Evolutionary conservation across 495 filamentous ascomycete species (phyloP).

Genomic region (Tuber calosporum): DNA sequence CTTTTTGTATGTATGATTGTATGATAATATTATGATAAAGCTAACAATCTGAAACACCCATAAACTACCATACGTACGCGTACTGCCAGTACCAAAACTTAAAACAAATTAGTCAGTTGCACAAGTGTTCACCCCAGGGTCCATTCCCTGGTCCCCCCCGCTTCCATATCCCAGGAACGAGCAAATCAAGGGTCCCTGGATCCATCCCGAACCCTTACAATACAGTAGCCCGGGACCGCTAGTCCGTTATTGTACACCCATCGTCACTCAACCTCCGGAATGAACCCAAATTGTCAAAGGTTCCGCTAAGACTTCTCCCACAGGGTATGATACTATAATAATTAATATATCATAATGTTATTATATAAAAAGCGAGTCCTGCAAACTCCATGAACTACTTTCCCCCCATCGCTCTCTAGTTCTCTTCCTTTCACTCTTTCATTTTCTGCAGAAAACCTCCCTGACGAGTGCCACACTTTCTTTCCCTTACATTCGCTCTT

Average conservation of each 20-base stretch:
- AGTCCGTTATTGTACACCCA: neutral
- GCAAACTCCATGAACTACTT: neutral
- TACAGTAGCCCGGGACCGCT: neutral
- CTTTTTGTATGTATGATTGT: too few species aligned
- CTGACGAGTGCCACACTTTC: neutral
- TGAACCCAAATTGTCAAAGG: neutral
- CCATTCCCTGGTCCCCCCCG: neutral
- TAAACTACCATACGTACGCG: too few species aligned
- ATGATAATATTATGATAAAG: neutral
- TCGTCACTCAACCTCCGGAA: neutral
- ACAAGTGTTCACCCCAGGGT: neutral
- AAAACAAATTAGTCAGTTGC: neutral
- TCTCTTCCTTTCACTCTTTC: conserved; percentile 9
- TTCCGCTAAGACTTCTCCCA: neutral
- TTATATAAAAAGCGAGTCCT: neutral
- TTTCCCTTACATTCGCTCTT: neutral
- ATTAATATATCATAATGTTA: too few species aligned
- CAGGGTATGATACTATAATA: too few species aligned
- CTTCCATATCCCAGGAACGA: neutral
- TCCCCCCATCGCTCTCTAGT: neutral
- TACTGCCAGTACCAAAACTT: neutral
- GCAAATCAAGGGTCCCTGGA: neutral
- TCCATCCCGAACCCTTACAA: conserved; percentile 3
- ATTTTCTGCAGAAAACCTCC: neutral
- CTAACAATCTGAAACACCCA: neutral